Percentiles rank a stretch among this genome's conserved stretches.
Conservation (phyloP, 192 early-diverging fungal species). For the Rhizophagus sp. region DNA sequence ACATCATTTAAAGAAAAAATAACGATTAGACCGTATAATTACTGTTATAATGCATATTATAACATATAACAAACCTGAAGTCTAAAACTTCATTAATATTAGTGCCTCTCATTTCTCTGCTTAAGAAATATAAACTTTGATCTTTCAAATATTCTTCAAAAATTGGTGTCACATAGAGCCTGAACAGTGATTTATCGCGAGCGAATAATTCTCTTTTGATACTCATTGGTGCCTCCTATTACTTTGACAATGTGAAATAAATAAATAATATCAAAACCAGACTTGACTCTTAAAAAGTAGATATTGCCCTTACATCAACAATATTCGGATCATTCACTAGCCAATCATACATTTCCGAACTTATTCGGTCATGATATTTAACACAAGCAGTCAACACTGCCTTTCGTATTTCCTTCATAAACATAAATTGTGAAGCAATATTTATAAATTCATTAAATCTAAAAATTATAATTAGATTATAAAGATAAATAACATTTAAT, state of each 20-base stretch:
- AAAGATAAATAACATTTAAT: background rate
- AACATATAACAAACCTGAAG: background rate
- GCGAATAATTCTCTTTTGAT: slow-evolving; percentile 19
- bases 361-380: slow-evolving; percentile 19
- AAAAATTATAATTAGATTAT: background rate
- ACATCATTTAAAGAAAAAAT: background rate
- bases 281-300: background rate
- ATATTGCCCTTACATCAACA: background rate
- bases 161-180: background rate
- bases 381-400: slow-evolving; percentile 5
- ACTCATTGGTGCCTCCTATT: slow-evolving; percentile 23
- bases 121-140: background rate
- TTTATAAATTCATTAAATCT: slow-evolving; percentile 18
- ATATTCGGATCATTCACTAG: background rate
- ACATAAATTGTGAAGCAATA: background rate
- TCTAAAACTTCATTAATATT: slow-evolving; percentile 20
- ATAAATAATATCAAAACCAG: background rate
- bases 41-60: background rate
- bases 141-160: slow-evolving; percentile 3
- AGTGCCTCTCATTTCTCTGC: slow-evolving; percentile 21
- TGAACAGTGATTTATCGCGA: background rate
- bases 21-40: background rate
- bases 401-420: slow-evolving; percentile 1
- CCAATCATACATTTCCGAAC: background rate
- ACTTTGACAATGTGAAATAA: background rate